Evolutionary conservation across 768 basidiomycete genomes (phyloP).

Genomic region (Chalciporus piperatus): DNA sequence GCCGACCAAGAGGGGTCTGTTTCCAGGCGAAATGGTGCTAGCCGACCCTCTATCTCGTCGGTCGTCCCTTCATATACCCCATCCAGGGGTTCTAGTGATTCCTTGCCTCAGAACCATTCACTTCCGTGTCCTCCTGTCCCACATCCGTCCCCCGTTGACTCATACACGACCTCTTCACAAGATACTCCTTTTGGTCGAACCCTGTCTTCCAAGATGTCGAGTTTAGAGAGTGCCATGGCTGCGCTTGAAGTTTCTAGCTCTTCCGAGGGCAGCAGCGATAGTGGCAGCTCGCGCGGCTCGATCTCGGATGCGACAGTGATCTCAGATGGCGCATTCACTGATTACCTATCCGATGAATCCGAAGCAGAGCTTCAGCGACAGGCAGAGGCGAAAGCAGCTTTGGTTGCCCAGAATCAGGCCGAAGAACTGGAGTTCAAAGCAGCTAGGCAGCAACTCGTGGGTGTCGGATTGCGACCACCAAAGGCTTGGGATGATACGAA

Average conservation of each 20-base stretch:
- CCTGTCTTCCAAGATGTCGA: constrained; percentile 30
- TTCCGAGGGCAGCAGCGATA: constrained; percentile 62
- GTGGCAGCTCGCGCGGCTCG: constrained; percentile 47
- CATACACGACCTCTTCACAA: constrained; percentile 22
- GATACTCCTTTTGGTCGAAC: constrained; percentile 35
- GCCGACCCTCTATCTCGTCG: constrained; percentile 44
- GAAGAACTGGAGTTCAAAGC: constrained; percentile 82
- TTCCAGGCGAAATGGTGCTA: constrained; percentile 45
- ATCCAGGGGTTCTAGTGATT: constrained; percentile 22
- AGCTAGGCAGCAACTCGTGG: constrained; percentile 73
- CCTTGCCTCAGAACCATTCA: constrained; percentile 14
- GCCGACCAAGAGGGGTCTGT: constrained; percentile 51
- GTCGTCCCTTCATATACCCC: constrained; percentile 34
- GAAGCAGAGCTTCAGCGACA: constrained; percentile 85
- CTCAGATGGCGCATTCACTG: constrained; percentile 85
- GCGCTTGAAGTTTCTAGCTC: constrained; percentile 39
- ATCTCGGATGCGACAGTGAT: constrained; percentile 74
- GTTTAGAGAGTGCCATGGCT: constrained; percentile 39
- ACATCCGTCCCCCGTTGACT: constrained; percentile 23
- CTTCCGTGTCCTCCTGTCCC: constrained; percentile 22
- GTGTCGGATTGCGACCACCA: constrained; percentile 72
- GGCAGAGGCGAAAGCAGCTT: constrained; percentile 74
- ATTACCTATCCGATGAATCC: constrained; percentile 91
- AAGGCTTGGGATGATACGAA: constrained; percentile 69
- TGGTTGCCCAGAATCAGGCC: constrained; percentile 74